These are phyloP conservation scores for Xanthoceras sorbifolium DNA, from an alignment of 345 rosid species.

Conservation along the genomic window DNA sequence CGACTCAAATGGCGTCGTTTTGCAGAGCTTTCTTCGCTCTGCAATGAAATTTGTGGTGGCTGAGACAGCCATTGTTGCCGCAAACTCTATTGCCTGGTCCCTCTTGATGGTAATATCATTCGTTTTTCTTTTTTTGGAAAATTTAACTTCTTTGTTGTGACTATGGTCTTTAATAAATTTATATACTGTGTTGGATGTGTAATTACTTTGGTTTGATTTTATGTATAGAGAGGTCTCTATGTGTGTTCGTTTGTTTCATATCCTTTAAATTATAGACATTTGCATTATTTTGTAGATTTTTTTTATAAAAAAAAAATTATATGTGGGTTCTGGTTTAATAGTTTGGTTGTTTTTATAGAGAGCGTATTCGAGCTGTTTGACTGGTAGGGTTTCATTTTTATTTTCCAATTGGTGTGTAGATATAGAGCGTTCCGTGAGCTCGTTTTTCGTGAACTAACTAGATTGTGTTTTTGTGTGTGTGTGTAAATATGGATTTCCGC, in stretches of 20 bases:
- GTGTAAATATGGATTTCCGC: not conserved
- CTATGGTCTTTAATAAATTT: not conserved
- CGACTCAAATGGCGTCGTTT: conserved; percentile 24
- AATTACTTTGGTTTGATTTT: not conserved
- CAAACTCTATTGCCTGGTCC: conserved; percentile 35
- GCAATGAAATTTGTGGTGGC: conserved; percentile 34
- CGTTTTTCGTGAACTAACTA: not conserved
- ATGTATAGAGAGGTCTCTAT: not conserved
- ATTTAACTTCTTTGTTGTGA: not conserved
- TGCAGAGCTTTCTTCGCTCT: conserved; percentile 24
- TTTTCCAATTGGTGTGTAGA: not conserved
- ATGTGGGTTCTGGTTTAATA: not conserved
- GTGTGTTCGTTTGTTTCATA: not conserved
- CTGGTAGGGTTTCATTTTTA: not conserved
- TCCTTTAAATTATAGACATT: not conserved
- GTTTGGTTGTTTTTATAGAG: not conserved
- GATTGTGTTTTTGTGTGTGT: not conserved
- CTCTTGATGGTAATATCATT: conserved; percentile 38
- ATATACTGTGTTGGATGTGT: not conserved
- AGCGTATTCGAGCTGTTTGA: not conserved
- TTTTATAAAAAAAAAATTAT: not conserved
- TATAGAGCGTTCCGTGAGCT: not conserved
- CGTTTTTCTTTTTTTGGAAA: not conserved
- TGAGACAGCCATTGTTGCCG: conserved; percentile 40
- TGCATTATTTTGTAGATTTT: not conserved